A percentile compares a stretch with the other conserved stretches of the same genome.
phyloP scores from a whole-genome alignment of 169 alveolate species.

The Eimeria sp. region DNA sequence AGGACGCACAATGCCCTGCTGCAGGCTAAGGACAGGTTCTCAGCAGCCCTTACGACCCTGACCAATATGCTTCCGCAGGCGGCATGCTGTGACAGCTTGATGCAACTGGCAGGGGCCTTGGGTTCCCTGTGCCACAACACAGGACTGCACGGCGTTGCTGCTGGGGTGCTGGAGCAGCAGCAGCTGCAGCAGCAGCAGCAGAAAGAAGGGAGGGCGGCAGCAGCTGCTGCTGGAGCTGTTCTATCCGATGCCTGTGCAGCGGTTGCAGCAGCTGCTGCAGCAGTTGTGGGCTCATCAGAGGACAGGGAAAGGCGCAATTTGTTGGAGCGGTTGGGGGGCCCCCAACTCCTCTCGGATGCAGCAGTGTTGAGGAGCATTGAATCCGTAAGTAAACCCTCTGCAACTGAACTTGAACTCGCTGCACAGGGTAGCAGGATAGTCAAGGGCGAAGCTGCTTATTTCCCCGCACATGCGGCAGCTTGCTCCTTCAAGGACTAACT shows the following conservation, averaged over 20 bases:
- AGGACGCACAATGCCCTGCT: background rate
- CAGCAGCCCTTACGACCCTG: background rate
- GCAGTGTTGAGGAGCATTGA: background rate
- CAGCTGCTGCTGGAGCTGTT: background rate
- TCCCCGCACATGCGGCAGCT: too few species aligned
- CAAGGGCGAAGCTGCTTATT: too few species aligned
- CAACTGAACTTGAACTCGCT: too few species aligned
- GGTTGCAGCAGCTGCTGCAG: conserved; percentile 62
- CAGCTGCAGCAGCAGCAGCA: conserved; percentile 80
- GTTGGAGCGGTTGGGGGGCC: conserved; percentile 21
- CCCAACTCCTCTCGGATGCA: background rate
- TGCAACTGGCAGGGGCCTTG: conserved; percentile 38
- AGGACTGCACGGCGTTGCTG: conserved; percentile 51
- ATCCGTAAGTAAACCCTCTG: background rate
- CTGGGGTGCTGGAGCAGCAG: conserved; percentile 34
- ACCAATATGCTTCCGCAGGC: background rate
- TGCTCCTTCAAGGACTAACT: too few species aligned
- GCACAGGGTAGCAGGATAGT: too few species aligned
- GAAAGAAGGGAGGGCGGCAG: conserved; percentile 83
- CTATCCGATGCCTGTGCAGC: conserved; percentile 54
- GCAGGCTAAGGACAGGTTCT: background rate
- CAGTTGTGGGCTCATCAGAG: conserved; percentile 38
- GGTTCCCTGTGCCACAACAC: conserved; percentile 30
- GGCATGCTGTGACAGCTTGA: background rate
- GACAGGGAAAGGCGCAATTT: background rate